Conservation (phyloP, 352 stramenopile genomes). For the Globisporangium paddicum region DNA sequence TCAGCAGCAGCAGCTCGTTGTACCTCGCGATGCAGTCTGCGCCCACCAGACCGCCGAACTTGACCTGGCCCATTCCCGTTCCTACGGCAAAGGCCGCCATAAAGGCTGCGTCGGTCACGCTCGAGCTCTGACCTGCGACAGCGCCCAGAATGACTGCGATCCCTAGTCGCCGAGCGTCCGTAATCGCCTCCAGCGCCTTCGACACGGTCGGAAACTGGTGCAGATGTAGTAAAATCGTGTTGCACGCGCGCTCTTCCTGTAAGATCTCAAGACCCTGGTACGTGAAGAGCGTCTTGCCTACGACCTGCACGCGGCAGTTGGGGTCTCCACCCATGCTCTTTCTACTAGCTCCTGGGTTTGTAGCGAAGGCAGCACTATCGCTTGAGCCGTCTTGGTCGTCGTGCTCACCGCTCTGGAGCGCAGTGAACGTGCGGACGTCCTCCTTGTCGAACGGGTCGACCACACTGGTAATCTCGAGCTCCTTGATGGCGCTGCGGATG, state of each 20-base stretch:
- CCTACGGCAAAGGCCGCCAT: constrained; percentile 46
- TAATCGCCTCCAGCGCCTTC: constrained; percentile 31
- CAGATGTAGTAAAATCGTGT: constrained; percentile 52
- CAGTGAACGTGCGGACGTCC: constrained; percentile 48
- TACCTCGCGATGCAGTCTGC: constrained; percentile 47
- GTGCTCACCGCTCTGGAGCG: constrained; percentile 43
- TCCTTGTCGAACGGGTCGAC: constrained; percentile 58
- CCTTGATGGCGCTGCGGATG: constrained; percentile 38
- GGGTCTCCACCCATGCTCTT: constrained; percentile 32
- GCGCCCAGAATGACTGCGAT: constrained; percentile 49
- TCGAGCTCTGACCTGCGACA: constrained; percentile 20
- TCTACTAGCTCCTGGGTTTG: neutral
- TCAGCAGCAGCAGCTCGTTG: constrained; percentile 45
- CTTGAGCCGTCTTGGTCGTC: constrained; percentile 21
- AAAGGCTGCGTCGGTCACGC: constrained; percentile 24
- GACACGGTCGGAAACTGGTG: constrained; percentile 55
- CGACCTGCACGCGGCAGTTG: constrained; percentile 45
- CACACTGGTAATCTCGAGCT: constrained; percentile 47
- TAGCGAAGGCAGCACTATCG: neutral
- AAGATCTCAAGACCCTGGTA: constrained; percentile 32
- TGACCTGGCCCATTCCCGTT: constrained; percentile 54
- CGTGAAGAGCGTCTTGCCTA: constrained; percentile 31
- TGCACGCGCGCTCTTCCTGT: constrained; percentile 51
- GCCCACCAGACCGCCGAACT: constrained; percentile 53
- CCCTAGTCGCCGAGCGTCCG: constrained; percentile 42